Conservation (phyloP, 371 early-diverging fungal species). For the Lichtheimia ramosa region DNA sequence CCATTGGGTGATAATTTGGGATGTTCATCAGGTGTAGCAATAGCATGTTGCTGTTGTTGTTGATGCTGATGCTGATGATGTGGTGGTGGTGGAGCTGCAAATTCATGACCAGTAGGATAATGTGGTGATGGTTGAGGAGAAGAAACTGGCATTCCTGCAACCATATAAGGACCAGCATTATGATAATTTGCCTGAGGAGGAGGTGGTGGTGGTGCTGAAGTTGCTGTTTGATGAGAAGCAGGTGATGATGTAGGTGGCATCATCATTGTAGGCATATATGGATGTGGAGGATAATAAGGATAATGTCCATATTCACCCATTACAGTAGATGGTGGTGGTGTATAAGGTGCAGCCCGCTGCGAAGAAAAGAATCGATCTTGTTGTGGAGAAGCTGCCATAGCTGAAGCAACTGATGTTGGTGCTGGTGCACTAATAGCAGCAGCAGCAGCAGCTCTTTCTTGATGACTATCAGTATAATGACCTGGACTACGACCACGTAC, state of each 20-base stretch:
- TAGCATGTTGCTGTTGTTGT: too few species aligned
- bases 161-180: not conserved
- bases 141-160: not conserved
- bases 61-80: not conserved
- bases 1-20: not conserved
- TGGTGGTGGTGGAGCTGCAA: constrained; percentile 2
- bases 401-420: not conserved
- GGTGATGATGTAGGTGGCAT: constrained; percentile 5
- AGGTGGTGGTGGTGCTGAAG: not conserved
- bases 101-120: not conserved
- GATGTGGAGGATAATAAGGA: not conserved
- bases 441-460: not conserved
- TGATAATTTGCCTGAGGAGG: not conserved
- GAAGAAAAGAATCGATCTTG: not conserved
- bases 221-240: not conserved
- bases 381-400: not conserved
- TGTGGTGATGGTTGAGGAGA: not conserved
- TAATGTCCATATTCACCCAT: not conserved
- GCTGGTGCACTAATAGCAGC: not conserved
- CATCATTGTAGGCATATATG: constrained; percentile 4
- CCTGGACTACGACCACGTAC: constrained; percentile 95
- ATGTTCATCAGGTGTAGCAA: too few species aligned
- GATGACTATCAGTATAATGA: constrained; percentile 75
- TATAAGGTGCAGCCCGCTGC: not conserved
- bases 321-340: constrained; percentile 1